Base-by-base conservation (phyloP, 495 filamentous ascomycete species). In the Geoglossum glabrum region DNA sequence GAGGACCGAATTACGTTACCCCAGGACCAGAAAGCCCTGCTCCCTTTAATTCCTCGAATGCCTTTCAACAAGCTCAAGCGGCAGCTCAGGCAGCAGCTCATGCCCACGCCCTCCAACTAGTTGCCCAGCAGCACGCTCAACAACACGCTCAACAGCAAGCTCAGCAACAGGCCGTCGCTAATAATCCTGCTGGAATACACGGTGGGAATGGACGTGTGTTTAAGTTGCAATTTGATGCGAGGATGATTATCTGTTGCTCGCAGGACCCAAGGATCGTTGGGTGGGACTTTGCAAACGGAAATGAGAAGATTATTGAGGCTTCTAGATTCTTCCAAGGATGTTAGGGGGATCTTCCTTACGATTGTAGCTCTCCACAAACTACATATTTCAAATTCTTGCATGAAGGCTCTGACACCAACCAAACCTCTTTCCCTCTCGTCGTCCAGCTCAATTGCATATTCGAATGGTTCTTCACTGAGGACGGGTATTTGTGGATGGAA, bases 231-330 rank as follows among this genome's bases (percentile, higher is more conserved):
- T 98, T 96, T 63, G 92, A 98, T 64, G 83, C 89, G 0, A 77
- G 90, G 49, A 82, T 90, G 66, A 94, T 98, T 67, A 85, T 98
- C 56, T 95, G 89, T 70, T 94, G 90, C 62, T 87, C 83, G 51
- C 88, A 95, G 64, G 85, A 92, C 58, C 84, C 81, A 31, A 81
- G 83, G 54, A 97, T 98, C 60, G 87, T 97, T 3, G 92, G 90
- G 3, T 98, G 92, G 92, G 92, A 98, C 71, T 98, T 95, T 75
- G 90, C 88, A 54, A 85, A 85, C 62, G 85, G 79, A n/a, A 92
- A 98, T 56, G 71, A 79, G 63, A 80, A 89, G 60, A 81, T 98
- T 49, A 80, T 88, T 56, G 82, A 86, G 64, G 86, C 86, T 1
- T 79, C 79, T 56, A 80, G 77, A 38, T 95, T 94, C 66, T 96